These are phyloP conservation scores for Trametes versicolor DNA, from an alignment of 1,284 basidiomycete species.

Conservation along the genomic window DNA sequence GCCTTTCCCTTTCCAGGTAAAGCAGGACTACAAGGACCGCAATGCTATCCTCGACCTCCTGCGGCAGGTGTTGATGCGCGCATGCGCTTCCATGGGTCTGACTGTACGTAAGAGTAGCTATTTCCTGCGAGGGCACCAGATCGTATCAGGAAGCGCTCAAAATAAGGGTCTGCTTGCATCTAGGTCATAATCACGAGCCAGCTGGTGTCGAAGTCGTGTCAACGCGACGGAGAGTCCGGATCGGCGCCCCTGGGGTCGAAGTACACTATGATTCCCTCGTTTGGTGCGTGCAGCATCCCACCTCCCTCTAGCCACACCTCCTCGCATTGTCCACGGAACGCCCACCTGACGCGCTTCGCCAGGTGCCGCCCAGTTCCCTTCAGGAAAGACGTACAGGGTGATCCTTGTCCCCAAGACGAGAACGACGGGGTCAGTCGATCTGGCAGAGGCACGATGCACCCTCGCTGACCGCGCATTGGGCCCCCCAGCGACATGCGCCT, in stretches of 20 bases:
- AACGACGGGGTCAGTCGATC: slow-evolving; percentile 46
- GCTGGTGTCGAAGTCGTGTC: slow-evolving; percentile 71
- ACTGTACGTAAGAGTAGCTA: slow-evolving; percentile 53
- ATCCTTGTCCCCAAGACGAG: slow-evolving; percentile 49
- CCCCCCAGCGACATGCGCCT: slow-evolving; percentile 47
- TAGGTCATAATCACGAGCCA: slow-evolving; percentile 76
- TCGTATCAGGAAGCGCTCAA: slow-evolving; percentile 31
- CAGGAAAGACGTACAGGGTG: slow-evolving; percentile 47
- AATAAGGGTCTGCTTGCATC: slow-evolving; percentile 23
- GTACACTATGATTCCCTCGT: slow-evolving; percentile 70
- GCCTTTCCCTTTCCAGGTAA: slow-evolving; percentile 69
- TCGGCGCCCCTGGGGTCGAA: slow-evolving; percentile 70
- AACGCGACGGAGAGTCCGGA: slow-evolving; percentile 66
- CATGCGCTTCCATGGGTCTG: slow-evolving; percentile 58
- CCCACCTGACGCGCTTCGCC: slow-evolving; percentile 19
- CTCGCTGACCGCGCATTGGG: slow-evolving; percentile 29
- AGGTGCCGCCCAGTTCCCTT: slow-evolving; percentile 46
- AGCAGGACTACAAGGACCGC: slow-evolving; percentile 50
- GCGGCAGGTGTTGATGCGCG: slow-evolving; percentile 60
- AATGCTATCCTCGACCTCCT: slow-evolving; percentile 58
- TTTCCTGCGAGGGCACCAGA: slow-evolving; percentile 27
- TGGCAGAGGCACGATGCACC: slow-evolving; percentile 29
- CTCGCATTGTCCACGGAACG: slow-evolving; percentile 18
- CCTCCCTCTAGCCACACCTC: background rate
- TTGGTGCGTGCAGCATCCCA: slow-evolving; percentile 55